A percentile compares a stretch with the other conserved stretches of the same genome.
Conservation (phyloP, 2,329 filamentous ascomycete species). For the Diplocarpon mali region DNA sequence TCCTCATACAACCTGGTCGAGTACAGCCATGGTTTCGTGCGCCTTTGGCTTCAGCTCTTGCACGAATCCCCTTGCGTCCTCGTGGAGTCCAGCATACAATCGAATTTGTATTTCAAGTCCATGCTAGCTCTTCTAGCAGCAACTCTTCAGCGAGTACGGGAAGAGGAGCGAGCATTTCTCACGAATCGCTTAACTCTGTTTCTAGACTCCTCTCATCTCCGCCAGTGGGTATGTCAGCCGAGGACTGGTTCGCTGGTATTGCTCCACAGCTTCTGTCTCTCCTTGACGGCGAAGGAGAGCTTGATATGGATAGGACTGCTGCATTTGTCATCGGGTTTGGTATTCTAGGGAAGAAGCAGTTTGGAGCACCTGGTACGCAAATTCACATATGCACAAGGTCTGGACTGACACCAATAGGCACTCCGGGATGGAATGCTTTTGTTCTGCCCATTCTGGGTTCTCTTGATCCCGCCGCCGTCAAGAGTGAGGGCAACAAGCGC, state of each 20-base stretch:
- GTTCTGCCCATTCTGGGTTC: conserved; percentile 43
- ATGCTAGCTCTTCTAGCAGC: conserved; percentile 33
- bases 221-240: conserved; percentile 40
- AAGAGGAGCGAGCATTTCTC: conserved; percentile 51
- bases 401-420: conserved; percentile 29
- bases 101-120: conserved; percentile 61
- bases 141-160: conserved; percentile 23
- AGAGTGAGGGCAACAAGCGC: neutral
- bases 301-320: conserved; percentile 46
- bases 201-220: conserved; percentile 50
- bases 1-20: conserved; percentile 49
- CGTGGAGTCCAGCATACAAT: conserved; percentile 56
- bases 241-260: conserved; percentile 49
- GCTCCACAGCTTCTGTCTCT: conserved; percentile 49
- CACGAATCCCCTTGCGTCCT: conserved; percentile 47
- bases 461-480: conserved; percentile 33
- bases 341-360: conserved; percentile 51
- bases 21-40: conserved; percentile 49
- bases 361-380: conserved; percentile 47
- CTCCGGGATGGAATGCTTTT: conserved; percentile 51
- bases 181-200: conserved; percentile 55
- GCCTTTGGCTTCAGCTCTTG: conserved; percentile 45
- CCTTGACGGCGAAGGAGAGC: conserved; percentile 48
- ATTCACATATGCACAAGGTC: neutral
- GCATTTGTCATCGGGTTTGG: conserved; percentile 55